Conservation (phyloP, 768 basidiomycete species). For the Hygrophorus russula region DNA sequence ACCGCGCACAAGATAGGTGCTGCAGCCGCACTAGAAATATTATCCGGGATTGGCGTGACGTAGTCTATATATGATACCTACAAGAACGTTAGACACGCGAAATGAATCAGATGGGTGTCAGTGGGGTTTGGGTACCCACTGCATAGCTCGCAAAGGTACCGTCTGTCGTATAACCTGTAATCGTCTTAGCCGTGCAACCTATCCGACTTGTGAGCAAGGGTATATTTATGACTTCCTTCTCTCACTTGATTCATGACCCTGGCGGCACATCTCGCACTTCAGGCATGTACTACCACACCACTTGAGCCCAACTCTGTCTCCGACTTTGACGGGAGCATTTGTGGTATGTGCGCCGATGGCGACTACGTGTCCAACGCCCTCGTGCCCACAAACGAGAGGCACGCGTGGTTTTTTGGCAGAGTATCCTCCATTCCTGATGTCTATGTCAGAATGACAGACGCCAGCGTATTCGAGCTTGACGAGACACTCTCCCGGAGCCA, state of each 20-base stretch:
- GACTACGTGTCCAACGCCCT: constrained; percentile 68
- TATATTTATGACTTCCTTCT: background rate
- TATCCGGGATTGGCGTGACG: constrained; percentile 69
- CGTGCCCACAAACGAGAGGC: constrained; percentile 68
- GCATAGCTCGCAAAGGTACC: no score
- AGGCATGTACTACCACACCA: constrained; percentile 39
- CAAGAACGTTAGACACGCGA: constrained; percentile 28
- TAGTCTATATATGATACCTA: constrained; percentile 53
- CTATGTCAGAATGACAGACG: constrained; percentile 67
- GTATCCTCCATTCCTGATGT: constrained; percentile 63
- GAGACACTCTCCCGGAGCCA: constrained; percentile 55
- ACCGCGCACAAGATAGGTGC: constrained; percentile 69
- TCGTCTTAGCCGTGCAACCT: no score
- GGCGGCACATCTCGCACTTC: constrained; percentile 54
- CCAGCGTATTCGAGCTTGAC: constrained; percentile 57
- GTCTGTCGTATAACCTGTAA: no score
- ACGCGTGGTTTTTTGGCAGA: constrained; percentile 29
- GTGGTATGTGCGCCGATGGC: constrained; percentile 58
- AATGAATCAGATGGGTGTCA: background rate
- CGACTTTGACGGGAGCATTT: constrained; percentile 42
- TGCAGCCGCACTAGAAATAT: constrained; percentile 47
- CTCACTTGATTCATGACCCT: constrained; percentile 42
- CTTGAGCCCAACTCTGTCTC: constrained; percentile 73
- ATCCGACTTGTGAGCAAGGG: background rate
- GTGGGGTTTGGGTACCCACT: no score